Base-by-base conservation (phyloP, 192 early-diverging fungal species). In the Rhizoclosmatium sp. region DNA sequence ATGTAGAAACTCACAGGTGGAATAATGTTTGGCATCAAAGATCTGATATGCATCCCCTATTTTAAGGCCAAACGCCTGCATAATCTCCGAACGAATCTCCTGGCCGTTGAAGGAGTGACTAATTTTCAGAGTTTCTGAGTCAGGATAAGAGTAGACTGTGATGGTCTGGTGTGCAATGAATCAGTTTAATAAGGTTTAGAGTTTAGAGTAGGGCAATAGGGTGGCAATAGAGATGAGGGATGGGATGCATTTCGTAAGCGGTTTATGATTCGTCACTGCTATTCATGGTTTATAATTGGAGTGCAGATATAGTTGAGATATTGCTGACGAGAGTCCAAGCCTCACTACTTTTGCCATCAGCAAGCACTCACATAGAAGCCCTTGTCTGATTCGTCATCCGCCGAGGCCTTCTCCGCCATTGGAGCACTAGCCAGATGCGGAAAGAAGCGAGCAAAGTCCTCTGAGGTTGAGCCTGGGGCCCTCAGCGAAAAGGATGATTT, bases 81-180 rank as follows among this genome's bases (percentile, higher is more conserved):
- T 54, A 4, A 71, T 58, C 47, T 71, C 69, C n/a, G 54, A 49
- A 14, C 69, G 69, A 19, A 71, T 56, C 69, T 54, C 54, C 21
- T 54, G 47, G 5, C 69, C 69, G 21, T 71, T 49, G 12, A 7
- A 19, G 4, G 47, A 19, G 19, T 49, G 45, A 14, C 23, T 39
- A 14, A 71, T 42, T 12, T 56, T 71, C 23, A 71, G 19, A 2
- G 21, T 19, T 45, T 58, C n/a, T 2, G 19, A 54, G 14, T 71
- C 69, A 2, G 47, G 16, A 39, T 54, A 71, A 1, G 69, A 71
- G n/a, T 71, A 49, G 54, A 71, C 51, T 16, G 69, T 71, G 47
- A 71, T 41, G 14, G 40, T 47, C 67, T 69, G 67, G 16, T 14
- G 12, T 47, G 2, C 42, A 69, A n/a, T 46, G 3, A 19, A 47